Evolutionary conservation across 192 early-diverging fungal genomes (phyloP).

Genomic region (Glomus cerebriforme): DNA sequence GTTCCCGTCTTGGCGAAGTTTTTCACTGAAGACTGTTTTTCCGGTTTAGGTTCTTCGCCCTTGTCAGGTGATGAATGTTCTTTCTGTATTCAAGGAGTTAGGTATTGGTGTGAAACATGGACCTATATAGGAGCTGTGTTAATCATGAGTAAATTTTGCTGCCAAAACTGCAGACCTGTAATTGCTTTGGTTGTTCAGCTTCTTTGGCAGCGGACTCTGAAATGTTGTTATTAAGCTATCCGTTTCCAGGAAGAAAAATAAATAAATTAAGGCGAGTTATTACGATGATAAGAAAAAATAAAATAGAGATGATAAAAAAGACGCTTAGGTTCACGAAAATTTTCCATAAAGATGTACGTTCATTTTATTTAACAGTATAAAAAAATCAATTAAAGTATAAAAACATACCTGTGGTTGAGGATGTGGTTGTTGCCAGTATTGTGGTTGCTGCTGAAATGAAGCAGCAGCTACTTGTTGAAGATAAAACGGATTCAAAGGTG

Average conservation of each 20-base stretch:
- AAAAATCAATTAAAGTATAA: not conserved
- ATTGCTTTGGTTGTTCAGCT: slow-evolving; percentile 32
- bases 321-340: not conserved
- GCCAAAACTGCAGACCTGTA: slow-evolving; percentile 30
- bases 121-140: slow-evolving; percentile 10
- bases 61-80: slow-evolving; percentile 32
- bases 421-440: slow-evolving; percentile 36
- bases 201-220: slow-evolving; percentile 27
- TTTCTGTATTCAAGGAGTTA: slow-evolving; percentile 25
- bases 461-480: slow-evolving; percentile 42
- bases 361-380: slow-evolving; percentile 10
- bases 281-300: not conserved
- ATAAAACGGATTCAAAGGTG: slow-evolving; percentile 29
- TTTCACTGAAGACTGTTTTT: slow-evolving; percentile 3
- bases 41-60: slow-evolving; percentile 25
- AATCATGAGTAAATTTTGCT: slow-evolving; percentile 27
- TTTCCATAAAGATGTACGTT: slow-evolving; percentile 10
- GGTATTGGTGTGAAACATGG: slow-evolving; percentile 25
- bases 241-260: not conserved
- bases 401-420: slow-evolving; percentile 36
- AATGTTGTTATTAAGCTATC: not conserved
- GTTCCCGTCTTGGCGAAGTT: slow-evolving; percentile 23
- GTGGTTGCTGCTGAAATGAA: slow-evolving; percentile 37
- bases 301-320: not conserved
- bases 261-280: not conserved